phyloP scores from a whole-genome alignment of 108 stramenopile genomes.

The Pseudonitzschia pungens region DNA sequence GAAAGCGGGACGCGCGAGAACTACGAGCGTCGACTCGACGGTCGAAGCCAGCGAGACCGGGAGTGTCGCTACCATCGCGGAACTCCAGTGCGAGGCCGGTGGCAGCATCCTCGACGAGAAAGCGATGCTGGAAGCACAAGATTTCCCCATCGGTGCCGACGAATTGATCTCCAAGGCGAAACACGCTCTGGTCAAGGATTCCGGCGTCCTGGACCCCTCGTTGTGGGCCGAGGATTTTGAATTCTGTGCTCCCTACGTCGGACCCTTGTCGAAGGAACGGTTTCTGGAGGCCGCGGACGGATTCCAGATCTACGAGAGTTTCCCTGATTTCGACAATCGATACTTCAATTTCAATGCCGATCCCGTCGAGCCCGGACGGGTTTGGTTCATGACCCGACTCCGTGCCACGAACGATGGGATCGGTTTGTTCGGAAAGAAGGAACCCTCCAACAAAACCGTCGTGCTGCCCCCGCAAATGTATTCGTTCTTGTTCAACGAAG shows the following conservation, averaged over 20 bases:
- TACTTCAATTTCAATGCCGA: conserved; percentile 57
- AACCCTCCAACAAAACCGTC: conserved; percentile 35
- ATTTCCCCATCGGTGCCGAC: conserved; percentile 3
- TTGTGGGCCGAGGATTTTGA: conserved; percentile 60
- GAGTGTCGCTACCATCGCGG: background rate
- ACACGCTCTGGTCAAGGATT: background rate
- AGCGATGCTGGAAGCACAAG: background rate
- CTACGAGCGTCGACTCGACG: background rate
- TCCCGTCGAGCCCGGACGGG: conserved; percentile 68
- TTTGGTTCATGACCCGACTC: conserved; percentile 53
- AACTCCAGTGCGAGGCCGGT: background rate
- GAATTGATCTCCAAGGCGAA: conserved; percentile 5
- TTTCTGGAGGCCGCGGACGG: conserved; percentile 58
- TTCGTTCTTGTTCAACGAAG: conserved; percentile 44
- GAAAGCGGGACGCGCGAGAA: background rate
- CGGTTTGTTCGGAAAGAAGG: conserved; percentile 48
- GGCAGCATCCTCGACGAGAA: conserved; percentile 5
- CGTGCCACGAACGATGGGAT: conserved; percentile 18
- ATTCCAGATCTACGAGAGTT: conserved; percentile 60
- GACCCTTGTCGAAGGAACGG: conserved; percentile 53
- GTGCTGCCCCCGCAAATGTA: conserved; percentile 56
- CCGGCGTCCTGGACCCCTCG: background rate
- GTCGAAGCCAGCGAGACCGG: background rate
- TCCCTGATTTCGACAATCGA: conserved; percentile 55
- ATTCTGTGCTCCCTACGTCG: conserved; percentile 77